Evolutionary conservation across 139 green algal species (phyloP).

Genomic region (Asterochloris erici): DNA sequence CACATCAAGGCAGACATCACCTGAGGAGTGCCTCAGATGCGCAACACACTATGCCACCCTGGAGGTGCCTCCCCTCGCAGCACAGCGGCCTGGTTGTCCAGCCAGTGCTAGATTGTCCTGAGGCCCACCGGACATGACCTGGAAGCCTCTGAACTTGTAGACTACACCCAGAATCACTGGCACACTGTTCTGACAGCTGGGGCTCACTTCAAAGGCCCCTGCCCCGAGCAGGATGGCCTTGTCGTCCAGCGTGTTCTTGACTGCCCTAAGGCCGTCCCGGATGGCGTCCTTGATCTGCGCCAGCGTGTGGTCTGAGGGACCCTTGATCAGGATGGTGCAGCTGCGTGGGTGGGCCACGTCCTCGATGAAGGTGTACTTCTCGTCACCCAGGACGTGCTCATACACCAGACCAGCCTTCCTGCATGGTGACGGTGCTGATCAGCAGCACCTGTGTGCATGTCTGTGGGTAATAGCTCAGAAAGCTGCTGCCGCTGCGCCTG

Average conservation of each 20-base stretch:
- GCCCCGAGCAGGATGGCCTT: conserved; percentile 72
- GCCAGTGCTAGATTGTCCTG: no score
- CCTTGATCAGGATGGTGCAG: conserved; percentile 98
- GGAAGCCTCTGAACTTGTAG: no score
- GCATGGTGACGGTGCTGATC: neutral
- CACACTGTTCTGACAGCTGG: neutral
- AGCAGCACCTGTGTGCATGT: no score
- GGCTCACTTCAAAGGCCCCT: conserved; percentile 90
- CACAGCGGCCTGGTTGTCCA: no score
- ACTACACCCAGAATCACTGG: no score
- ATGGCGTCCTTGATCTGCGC: conserved; percentile 98
- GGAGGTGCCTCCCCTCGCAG: no score
- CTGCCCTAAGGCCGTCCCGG: conserved; percentile 91
- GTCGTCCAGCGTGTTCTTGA: conserved; percentile 97
- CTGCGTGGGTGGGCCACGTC: conserved; percentile 82
- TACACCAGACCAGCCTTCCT: conserved; percentile 88
- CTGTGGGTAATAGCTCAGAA: no score
- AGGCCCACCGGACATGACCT: no score
- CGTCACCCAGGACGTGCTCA: conserved; percentile 97
- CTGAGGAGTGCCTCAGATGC: no score
- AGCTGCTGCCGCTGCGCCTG: no score
- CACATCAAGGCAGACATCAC: no score
- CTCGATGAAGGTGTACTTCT: conserved; percentile 99
- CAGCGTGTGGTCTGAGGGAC: conserved; percentile 95
- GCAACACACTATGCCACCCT: no score